Evolutionary conservation across 1,139 yeast species (phyloP).

Genomic region (Suhomyces kunorum): DNA sequence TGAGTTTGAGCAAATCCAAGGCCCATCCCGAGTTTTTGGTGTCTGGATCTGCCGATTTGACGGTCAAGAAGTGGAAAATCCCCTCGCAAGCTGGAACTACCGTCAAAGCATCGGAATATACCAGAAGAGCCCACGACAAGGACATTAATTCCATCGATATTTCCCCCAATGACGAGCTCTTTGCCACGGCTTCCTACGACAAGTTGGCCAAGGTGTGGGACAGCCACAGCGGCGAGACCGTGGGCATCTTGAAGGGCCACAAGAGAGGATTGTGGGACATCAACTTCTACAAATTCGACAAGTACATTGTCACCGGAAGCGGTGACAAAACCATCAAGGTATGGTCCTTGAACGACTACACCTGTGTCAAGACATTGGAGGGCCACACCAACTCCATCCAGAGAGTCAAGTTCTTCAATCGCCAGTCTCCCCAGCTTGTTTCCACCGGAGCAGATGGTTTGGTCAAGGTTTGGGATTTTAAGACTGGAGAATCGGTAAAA

Average conservation of each 20-base stretch:
- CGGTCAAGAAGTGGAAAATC: constrained; percentile 85
- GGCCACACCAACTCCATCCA: constrained; percentile 95
- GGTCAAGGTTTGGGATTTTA: constrained; percentile 83
- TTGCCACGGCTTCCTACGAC: constrained; percentile 97
- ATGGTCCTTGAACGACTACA: constrained; percentile 81
- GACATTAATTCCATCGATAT: constrained; percentile 88
- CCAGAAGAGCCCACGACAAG: constrained; percentile 95
- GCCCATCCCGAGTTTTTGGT: constrained; percentile 69
- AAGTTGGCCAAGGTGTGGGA: constrained; percentile 91
- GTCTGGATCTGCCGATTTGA: constrained; percentile 87
- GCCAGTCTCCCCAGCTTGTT: constrained; percentile 62
- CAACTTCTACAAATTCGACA: constrained; percentile 76
- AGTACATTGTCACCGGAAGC: constrained; percentile 72
- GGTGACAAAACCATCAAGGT: constrained; percentile 90
- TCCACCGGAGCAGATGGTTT: constrained; percentile 95
- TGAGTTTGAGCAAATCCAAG: constrained; percentile 65
- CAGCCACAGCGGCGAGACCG: constrained; percentile 73
- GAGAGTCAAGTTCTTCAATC: constrained; percentile 68
- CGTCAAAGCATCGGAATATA: constrained; percentile 66
- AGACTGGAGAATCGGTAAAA: constrained; percentile 66
- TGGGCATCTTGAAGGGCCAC: constrained; percentile 86
- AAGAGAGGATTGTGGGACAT: constrained; percentile 95
- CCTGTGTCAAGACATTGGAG: constrained; percentile 80
- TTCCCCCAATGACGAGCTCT: constrained; percentile 81
- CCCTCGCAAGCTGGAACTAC: constrained; percentile 41